Conservation (phyloP, 164 flowering plant species). For the Brasenia schreberi region DNA sequence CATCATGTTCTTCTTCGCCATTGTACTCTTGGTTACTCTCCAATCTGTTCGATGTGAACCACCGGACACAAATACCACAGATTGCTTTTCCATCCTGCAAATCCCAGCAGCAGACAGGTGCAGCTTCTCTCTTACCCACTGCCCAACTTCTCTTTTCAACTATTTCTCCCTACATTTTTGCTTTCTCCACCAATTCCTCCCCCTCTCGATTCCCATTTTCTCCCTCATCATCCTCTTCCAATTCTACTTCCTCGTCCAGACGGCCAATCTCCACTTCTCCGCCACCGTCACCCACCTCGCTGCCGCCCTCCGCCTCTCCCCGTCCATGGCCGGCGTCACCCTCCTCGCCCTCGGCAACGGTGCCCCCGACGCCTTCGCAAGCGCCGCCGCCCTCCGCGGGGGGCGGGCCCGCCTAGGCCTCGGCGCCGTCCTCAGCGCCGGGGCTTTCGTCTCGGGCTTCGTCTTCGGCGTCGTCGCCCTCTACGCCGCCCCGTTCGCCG, state of each 20-base stretch:
- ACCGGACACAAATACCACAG: not conserved
- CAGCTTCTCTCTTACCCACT: constrained; percentile 17
- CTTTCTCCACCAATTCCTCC: constrained; percentile 27
- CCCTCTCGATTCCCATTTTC: constrained; percentile 45
- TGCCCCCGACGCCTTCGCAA: constrained; percentile 84
- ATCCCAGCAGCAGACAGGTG: constrained; percentile 17
- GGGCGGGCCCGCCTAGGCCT: constrained; percentile 81
- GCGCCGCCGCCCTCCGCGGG: constrained; percentile 61
- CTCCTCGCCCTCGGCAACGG: constrained; percentile 98
- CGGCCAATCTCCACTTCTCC: constrained; percentile 81
- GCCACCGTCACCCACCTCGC: constrained; percentile 47
- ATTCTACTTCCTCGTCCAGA: constrained; percentile 74
- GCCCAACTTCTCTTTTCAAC: constrained; percentile 37
- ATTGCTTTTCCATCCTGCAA: constrained; percentile 20
- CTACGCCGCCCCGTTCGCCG: constrained; percentile 67
- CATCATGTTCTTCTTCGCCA: not conserved
- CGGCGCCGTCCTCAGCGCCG: constrained; percentile 83
- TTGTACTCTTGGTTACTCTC: not conserved
- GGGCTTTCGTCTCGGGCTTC: constrained; percentile 79
- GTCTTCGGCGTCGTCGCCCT: constrained; percentile 92
- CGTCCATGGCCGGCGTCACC: constrained; percentile 83
- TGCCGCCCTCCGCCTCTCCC: constrained; percentile 41
- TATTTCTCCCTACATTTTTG: constrained; percentile 66
- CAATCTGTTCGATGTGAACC: not conserved
- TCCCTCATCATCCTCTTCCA: constrained; percentile 40